Percentiles rank a stretch among this genome's conserved stretches.
These are phyloP conservation scores for Podospora australis DNA, from an alignment of 495 filamentous ascomycete species.

Conservation along the genomic window DNA sequence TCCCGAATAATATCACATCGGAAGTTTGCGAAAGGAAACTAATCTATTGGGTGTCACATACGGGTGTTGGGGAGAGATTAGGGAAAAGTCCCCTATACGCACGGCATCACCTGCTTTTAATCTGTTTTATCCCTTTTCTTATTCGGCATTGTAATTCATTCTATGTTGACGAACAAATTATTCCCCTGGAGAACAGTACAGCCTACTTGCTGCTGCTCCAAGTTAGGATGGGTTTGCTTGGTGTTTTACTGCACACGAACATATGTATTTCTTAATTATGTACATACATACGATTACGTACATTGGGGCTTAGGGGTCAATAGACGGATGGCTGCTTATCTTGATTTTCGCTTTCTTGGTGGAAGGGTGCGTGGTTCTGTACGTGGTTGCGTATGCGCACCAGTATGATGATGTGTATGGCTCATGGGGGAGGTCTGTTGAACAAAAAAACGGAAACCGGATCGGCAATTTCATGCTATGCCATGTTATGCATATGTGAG, in stretches of 20 bases:
- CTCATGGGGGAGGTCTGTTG: no score
- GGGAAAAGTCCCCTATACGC: background rate
- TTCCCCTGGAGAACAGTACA: background rate
- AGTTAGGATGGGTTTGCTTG: background rate
- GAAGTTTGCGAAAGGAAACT: background rate
- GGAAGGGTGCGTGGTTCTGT: no score
- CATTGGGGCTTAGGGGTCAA: background rate
- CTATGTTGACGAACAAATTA: background rate
- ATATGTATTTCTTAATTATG: no score
- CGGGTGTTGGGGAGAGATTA: background rate
- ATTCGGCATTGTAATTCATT: background rate
- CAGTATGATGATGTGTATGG: no score
- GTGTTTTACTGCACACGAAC: no score
- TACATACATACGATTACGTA: background rate
- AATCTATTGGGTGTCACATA: conserved; percentile 1
- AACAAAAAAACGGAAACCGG: no score
- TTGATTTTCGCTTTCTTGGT: background rate
- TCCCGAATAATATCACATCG: background rate
- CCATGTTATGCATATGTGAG: no score
- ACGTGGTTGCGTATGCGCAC: no score
- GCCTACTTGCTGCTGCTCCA: background rate
- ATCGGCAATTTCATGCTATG: no score
- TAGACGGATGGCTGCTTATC: background rate
- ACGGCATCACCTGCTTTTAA: background rate
- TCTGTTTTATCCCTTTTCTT: background rate